phyloP scores from a whole-genome alignment of 441 rosid genomes.

The Cnidoscolus chayamansa region DNA sequence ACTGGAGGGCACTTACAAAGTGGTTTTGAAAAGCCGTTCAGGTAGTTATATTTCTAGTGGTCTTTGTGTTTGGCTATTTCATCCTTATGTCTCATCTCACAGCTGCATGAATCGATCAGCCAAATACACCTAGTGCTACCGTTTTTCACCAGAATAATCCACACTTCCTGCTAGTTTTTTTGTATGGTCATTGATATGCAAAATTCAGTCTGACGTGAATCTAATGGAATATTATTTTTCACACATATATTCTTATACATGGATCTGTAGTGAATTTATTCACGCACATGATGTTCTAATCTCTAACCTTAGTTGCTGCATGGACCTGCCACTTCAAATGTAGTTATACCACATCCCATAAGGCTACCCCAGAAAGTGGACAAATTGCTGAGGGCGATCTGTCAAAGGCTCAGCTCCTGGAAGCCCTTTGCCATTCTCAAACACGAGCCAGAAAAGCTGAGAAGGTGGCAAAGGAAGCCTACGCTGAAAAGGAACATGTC shows the following conservation, averaged over 20 bases:
- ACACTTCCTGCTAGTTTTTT: not conserved
- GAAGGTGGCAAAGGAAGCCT: slow-evolving; percentile 66
- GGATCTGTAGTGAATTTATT: too few relatives aligned
- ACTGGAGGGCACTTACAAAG: slow-evolving; percentile 29
- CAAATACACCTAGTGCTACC: not conserved
- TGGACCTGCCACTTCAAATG: slow-evolving; percentile 30
- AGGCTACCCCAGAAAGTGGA: slow-evolving; percentile 32
- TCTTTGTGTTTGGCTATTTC: not conserved
- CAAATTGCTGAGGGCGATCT: slow-evolving; percentile 45
- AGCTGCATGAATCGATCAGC: too few relatives aligned
- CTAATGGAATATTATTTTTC: not conserved
- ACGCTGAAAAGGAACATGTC: slow-evolving; percentile 76
- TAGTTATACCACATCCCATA: slow-evolving; percentile 34
- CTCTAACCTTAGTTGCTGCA: slow-evolving; percentile 19
- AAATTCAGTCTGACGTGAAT: not conserved
- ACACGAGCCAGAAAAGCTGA: slow-evolving; percentile 98
- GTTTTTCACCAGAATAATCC: not conserved
- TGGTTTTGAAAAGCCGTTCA: slow-evolving; percentile 41
- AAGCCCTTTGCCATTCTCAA: slow-evolving; percentile 87
- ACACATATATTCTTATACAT: not conserved
- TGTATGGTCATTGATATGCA: not conserved
- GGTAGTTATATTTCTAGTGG: slow-evolving; percentile 32
- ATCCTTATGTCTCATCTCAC: not conserved
- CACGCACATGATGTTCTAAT: not conserved
- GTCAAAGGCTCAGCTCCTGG: slow-evolving; percentile 71